Percentiles rank a stretch among this genome's conserved stretches.
Conservation (phyloP, 495 filamentous ascomycete species). For the Cryomyces minteri region DNA sequence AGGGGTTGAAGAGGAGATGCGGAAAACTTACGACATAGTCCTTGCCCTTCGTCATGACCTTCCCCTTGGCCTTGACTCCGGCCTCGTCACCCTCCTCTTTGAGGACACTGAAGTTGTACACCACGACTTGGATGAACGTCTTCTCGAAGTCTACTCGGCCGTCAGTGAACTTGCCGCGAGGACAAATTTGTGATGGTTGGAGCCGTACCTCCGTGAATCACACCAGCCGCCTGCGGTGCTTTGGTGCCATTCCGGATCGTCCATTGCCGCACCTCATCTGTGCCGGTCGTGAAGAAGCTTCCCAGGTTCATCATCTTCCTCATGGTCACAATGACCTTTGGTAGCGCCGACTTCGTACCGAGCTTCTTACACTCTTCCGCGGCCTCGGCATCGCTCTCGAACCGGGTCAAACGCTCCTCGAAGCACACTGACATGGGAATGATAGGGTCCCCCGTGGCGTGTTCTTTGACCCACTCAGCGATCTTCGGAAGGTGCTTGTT, state of each 20-base stretch:
- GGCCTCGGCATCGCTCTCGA: constrained; percentile 60
- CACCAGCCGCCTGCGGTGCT: constrained; percentile 94
- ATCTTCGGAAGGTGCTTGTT: constrained; percentile 96
- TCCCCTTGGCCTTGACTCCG: constrained; percentile 79
- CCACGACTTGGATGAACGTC: constrained; percentile 94
- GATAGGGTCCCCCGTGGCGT: constrained; percentile 73
- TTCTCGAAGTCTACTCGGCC: constrained; percentile 69
- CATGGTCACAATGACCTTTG: constrained; percentile 92
- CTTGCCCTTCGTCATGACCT: constrained; percentile 97
- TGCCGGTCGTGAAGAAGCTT: constrained; percentile 93
- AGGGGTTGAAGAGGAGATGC: no score
- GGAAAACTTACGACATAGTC: constrained; percentile 48
- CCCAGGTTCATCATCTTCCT: constrained; percentile 72
- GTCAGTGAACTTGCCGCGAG: background rate
- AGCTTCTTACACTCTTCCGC: constrained; percentile 78
- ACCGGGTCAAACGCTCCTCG: constrained; percentile 74
- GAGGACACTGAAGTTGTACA: constrained; percentile 67
- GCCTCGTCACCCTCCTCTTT: constrained; percentile 80
- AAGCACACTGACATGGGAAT: constrained; percentile 84
- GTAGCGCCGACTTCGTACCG: constrained; percentile 70
- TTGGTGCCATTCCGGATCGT: constrained; percentile 93
- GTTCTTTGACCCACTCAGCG: constrained; percentile 79
- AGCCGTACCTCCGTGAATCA: constrained; percentile 57
- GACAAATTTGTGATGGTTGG: background rate
- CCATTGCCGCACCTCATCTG: constrained; percentile 98